These are phyloP conservation scores for Pyrenophora tritici-repentis DNA, from an alignment of 2,329 filamentous ascomycete species.

Conservation along the genomic window DNA sequence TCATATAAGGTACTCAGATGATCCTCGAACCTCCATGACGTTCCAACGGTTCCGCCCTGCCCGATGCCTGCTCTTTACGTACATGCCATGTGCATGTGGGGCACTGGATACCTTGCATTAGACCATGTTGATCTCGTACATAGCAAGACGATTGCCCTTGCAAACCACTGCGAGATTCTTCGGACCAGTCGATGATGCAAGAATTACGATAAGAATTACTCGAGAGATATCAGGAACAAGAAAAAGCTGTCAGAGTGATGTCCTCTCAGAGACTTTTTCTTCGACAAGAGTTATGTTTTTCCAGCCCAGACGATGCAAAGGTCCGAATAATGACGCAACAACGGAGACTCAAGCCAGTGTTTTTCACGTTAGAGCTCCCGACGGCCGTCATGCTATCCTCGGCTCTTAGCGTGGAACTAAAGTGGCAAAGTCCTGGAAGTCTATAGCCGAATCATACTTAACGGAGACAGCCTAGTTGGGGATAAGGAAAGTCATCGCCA, in stretches of 20 bases:
- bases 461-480: neutral
- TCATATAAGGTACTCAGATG: neutral
- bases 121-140: too few relatives aligned
- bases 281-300: too few relatives aligned
- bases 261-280: neutral
- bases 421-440: slow-evolving; percentile 1
- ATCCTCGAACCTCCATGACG: neutral
- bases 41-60: slow-evolving; percentile 1
- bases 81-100: slow-evolving; percentile 22
- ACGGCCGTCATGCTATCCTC: slow-evolving; percentile 7
- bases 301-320: neutral
- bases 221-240: too few relatives aligned
- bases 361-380: slow-evolving; percentile 9
- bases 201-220: too few relatives aligned
- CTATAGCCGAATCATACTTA: too few relatives aligned
- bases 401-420: neutral
- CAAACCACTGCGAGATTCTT: too few relatives aligned
- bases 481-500: neutral
- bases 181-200: too few relatives aligned
- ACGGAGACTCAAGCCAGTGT: slow-evolving; percentile 6
- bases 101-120: neutral
- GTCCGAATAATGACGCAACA: slow-evolving; percentile 30
- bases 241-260: too few relatives aligned
- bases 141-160: too few relatives aligned
- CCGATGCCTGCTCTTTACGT: slow-evolving; percentile 13